Base-by-base conservation (phyloP, 768 basidiomycete genomes). In the Auriculariales sp. region DNA sequence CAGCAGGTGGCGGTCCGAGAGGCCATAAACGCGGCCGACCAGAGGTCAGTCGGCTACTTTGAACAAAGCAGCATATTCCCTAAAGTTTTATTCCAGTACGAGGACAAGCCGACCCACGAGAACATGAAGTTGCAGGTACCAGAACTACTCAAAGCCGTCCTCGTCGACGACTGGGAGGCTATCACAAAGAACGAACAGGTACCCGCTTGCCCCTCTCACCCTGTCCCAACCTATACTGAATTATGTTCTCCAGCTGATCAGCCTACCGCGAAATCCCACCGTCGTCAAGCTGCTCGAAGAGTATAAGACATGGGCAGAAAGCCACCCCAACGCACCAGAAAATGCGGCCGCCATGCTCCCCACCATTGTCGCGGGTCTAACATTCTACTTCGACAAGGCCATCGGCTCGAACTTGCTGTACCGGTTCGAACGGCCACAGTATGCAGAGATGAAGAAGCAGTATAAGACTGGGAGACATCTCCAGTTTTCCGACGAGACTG, bases 151-250 rank as follows among this genome's bases (percentile, higher is more conserved):
- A 97, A 95, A 63, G 74, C 80, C 28, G 72, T 84, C 44, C 72
- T 99, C 31, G 92, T 98, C 2, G 92, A 98, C 59, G 95, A 98
- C 57, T 99, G 95, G 95, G 94, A 98, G 65, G 78, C 82, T 3
- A 81, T 98, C 32, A 98, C 95, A 48, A 97, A 95, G 69, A 87
- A 92, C 61, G 79, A 81, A 56, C 86, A 91, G 76, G 94, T 84
- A 52, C 25, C 65, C 58, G 54, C 24, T 22, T 19, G 22, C 5
- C 34, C 2, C 31, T 4, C 42, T n/a, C 10, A 15, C 29, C 28
- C 22, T 25, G n/a, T 29, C 28, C 48, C 28, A 15, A 29, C 36
- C 24, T 48, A 30, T 4, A 25, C 30, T 39, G 44, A 27, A 28
- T 25, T 39, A 29, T 36, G 25, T 19, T 27, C 10, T 15, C n/a